Percentiles rank a stretch among this genome's conserved stretches.
Evolutionary conservation across 495 filamentous ascomycete species (phyloP).

Genomic region (Clohesyomyces aquaticus): DNA sequence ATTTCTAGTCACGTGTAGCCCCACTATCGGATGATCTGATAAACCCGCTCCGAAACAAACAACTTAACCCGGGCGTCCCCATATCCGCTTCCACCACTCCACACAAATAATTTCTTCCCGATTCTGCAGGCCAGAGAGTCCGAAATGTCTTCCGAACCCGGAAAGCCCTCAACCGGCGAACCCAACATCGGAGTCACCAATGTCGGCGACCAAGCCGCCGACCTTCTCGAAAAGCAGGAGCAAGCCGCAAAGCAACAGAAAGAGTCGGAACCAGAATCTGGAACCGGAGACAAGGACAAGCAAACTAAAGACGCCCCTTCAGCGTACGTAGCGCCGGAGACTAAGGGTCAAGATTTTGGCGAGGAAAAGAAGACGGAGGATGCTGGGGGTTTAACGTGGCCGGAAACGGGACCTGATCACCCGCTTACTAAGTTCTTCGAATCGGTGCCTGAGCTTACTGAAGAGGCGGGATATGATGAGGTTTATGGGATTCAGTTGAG

Average conservation of each 20-base stretch:
- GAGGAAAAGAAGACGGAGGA: background rate
- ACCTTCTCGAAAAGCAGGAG: conserved; percentile 1
- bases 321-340: too few species aligned
- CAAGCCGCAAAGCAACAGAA: conserved; percentile 1
- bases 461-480: conserved; percentile 61
- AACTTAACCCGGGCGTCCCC: background rate
- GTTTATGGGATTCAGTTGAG: conserved; percentile 73
- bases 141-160: conserved; percentile 7
- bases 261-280: background rate
- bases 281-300: conserved; percentile 45
- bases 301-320: too few species aligned
- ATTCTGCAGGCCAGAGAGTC: background rate
- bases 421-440: conserved; percentile 39
- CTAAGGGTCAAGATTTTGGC: too few species aligned
- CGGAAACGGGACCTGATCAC: conserved; percentile 36
- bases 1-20: background rate
- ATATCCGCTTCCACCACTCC: background rate
- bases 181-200: background rate
- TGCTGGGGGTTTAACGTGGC: conserved; percentile 26
- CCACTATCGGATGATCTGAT: background rate
- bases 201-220: background rate
- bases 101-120: background rate
- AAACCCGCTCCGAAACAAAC: background rate
- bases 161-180: background rate
- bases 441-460: conserved; percentile 49